phyloP scores from a whole-genome alignment of 257 asterid species.

The Capsicum baccatum region DNA sequence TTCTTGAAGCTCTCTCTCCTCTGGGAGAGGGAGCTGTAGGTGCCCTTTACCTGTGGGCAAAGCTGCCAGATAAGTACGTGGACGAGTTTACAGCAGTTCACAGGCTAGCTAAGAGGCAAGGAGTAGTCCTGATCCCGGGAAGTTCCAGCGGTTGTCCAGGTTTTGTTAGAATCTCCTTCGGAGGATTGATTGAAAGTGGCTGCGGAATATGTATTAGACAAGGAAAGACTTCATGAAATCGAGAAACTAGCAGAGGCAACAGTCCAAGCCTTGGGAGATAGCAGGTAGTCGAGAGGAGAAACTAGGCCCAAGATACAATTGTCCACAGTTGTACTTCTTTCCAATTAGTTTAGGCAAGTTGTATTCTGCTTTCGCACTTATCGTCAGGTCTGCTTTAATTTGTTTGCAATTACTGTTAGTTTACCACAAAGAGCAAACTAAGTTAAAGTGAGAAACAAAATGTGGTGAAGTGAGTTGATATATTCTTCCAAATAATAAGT shows the following conservation, averaged over 20 bases:
- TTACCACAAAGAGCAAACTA: background rate
- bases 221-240: slow-evolving; percentile 45
- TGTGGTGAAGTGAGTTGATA: background rate
- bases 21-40: slow-evolving; percentile 84
- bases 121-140: slow-evolving; percentile 77
- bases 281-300: background rate
- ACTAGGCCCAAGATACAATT: no score
- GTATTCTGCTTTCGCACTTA: background rate
- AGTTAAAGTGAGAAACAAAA: background rate
- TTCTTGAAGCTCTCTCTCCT: slow-evolving; percentile 75
- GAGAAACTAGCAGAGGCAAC: slow-evolving; percentile 38
- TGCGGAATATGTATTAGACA: slow-evolving; percentile 48
- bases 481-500: background rate
- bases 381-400: background rate
- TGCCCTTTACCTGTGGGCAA: slow-evolving; percentile 94
- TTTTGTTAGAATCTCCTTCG: slow-evolving; percentile 76
- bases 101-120: slow-evolving; percentile 78
- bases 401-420: slow-evolving; percentile 6
- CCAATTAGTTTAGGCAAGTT: background rate
- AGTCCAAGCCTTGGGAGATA: slow-evolving; percentile 29
- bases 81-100: slow-evolving; percentile 77
- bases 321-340: no score
- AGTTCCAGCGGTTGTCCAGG: slow-evolving; percentile 81
- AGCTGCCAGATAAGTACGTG: slow-evolving; percentile 60
- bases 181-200: slow-evolving; percentile 73